Evolutionary conservation across 768 basidiomycete species (phyloP), one percentile per base, ranked within the genome.

Genomic region (Leccinum rimulosum): DNA sequence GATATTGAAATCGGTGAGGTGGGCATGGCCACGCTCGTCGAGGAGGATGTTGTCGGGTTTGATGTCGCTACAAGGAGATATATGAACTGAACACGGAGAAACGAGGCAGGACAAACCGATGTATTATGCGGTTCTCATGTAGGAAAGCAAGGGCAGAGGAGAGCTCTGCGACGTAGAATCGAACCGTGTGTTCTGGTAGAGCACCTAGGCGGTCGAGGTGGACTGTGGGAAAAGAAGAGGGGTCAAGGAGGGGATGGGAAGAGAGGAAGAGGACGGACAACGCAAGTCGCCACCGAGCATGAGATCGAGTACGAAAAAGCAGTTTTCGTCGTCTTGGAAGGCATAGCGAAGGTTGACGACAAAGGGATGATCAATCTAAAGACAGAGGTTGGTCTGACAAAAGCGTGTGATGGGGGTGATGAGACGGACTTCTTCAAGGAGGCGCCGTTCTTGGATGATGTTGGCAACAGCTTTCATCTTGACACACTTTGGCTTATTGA

Each of bases 391-490:
- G 12, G 49, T 2, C 45, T 49, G 52, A 51, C 5, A 43, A 15
- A 49, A 14, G 27, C 38, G 4, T 19, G 4, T 36, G 33, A 61
- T 36, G 50, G 47, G 49, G 50, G 50, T 57, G 60, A 50, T 33
- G 22, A 35, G 55, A 64, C 71, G 43, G 53, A 95, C 95, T 87
- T 99, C 97, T 76, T 99, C 97, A 30, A 99, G 82, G 43, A 99
- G 77, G 36, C 94, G 81, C 28, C 97, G 86, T 72, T 99, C 97
- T 72, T 98, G 97, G 52, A 99, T 87, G 70, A 99, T 93, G 71
- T 99, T 98, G 25, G 93, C 87, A 38, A 98, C 95, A 2, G 95
- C 95, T 69, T 95, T 95, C 94, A 97, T 97, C 80, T 95, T 95
- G 62, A 97, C 94, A 66, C 91, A 97, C 80, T 96, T 95, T 45